phyloP scores from a whole-genome alignment of 208 protist genomes.

The Zelonia costaricensis region DNA sequence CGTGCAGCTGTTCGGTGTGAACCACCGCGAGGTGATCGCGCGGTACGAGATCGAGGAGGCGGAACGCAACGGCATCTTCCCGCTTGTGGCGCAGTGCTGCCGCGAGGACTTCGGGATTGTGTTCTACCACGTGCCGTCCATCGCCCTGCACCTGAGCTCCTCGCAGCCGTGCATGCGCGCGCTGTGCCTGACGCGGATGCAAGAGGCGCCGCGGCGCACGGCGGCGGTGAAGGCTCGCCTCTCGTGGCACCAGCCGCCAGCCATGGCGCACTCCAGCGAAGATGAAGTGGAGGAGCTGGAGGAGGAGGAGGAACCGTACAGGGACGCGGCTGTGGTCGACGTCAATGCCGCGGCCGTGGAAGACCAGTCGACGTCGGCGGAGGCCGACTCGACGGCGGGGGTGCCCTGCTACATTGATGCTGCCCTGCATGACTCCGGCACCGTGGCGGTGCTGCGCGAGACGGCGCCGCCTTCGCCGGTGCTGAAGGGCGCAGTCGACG shows the following conservation, averaged over 20 bases:
- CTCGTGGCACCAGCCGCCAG: conserved; percentile 9
- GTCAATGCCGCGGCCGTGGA: neutral
- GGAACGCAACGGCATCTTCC: conserved; percentile 37
- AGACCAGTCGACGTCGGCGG: neutral
- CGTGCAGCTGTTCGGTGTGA: conserved; percentile 49
- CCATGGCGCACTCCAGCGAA: too few relatives aligned
- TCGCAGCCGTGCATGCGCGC: conserved; percentile 26
- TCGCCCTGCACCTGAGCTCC: conserved; percentile 42
- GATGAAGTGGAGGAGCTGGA: too few relatives aligned
- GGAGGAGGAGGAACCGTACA: too few relatives aligned
- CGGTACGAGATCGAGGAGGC: conserved; percentile 60
- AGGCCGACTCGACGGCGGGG: neutral
- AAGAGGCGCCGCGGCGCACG: conserved; percentile 9
- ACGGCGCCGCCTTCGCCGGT: too few relatives aligned
- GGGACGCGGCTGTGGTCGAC: too few relatives aligned
- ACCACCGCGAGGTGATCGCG: conserved; percentile 46
- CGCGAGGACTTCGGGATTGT: conserved; percentile 53
- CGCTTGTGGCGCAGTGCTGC: conserved; percentile 25
- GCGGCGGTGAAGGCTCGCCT: conserved; percentile 1
- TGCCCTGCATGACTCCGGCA: too few relatives aligned
- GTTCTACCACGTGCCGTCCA: conserved; percentile 44
- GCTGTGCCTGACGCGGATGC: conserved; percentile 23
- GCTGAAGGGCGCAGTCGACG: too few relatives aligned
- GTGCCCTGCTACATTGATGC: too few relatives aligned
- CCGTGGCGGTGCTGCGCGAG: too few relatives aligned